Base-by-base conservation (phyloP, 495 filamentous ascomycete genomes). In the Clavariopsis aquatica region DNA sequence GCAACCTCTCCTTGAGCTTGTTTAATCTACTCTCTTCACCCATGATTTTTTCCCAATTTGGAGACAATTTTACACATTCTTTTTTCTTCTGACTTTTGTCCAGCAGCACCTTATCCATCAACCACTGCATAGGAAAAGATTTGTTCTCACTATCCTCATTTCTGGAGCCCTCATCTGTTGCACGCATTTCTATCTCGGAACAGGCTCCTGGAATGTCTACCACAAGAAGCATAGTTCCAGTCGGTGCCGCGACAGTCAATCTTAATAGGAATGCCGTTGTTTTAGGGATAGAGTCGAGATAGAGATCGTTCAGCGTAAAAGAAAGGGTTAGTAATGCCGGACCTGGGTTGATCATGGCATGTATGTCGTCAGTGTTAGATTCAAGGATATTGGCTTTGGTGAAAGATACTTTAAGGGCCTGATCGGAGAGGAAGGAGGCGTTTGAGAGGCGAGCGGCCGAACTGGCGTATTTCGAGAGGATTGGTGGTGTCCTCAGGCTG, bases 221-320 rank as follows among this genome's bases (percentile, higher is more conserved):
- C 38, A 43, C 38, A 6, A 43, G 38, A 43, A 43, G 38, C 38
- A 43, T 8, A 43, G 38, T n/a, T 15, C 15, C 38, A 8, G 12
- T 43, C 3, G 13, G 38, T 43, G 38, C 38, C 38, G 13, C 38
- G n/a, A 17, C 38, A 43, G 38, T 7, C 38, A 43, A 43, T 17
- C n/a, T 43, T n/a, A 43, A 43, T 17, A 43, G 38, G n/a, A 43
- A 43, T 43, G 38, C 38, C n/a, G 38, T 43, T 43, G 38, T 43
- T 43, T 43, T 43, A 43, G 38, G 38, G 13, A 43, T 43, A 3
- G 38, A 43, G 38, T 3, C 38, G n/a, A 43, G 8, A 17, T 43
- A 43, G 5, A 43, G 4, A 43, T 43, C 38, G 13, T 43, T 43
- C 38, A 43, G 38, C 15, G 38, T 43, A 17, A 43, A 43, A 17